These are phyloP conservation scores for Zychaea mexicana DNA, from an alignment of 371 early-diverging fungal genomes.

Conservation along the genomic window DNA sequence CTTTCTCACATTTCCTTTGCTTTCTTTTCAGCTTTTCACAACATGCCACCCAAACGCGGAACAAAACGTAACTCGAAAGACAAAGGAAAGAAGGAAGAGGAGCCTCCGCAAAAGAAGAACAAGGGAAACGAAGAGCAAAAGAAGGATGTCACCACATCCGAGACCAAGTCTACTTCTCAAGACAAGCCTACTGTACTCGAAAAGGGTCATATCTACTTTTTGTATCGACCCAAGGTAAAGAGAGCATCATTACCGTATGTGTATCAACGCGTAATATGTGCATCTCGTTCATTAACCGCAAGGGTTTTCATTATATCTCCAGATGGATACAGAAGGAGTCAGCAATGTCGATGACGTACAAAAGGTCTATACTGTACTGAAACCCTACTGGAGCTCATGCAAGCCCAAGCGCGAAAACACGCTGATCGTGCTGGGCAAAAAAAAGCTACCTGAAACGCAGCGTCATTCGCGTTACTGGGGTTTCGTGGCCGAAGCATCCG, in stretches of 20 bases:
- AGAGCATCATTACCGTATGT: too few relatives aligned
- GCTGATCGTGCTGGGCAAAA: slow-evolving; percentile 35
- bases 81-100: slow-evolving; percentile 11
- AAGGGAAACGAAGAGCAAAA: neutral
- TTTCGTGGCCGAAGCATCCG: slow-evolving; percentile 34
- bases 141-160: too few relatives aligned
- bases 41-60: neutral
- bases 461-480: slow-evolving; percentile 39
- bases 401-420: slow-evolving; percentile 22
- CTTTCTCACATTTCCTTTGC: neutral
- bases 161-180: too few relatives aligned
- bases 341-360: slow-evolving; percentile 35
- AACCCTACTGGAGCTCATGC: slow-evolving; percentile 31
- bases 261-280: too few relatives aligned
- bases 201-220: slow-evolving; percentile 46
- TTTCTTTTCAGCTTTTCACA: neutral
- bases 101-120: slow-evolving; percentile 7
- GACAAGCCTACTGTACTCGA: slow-evolving; percentile 19
- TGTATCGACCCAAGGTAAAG: slow-evolving; percentile 49
- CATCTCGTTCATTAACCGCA: too few relatives aligned
- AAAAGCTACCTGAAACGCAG: slow-evolving; percentile 22
- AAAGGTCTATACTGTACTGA: slow-evolving; percentile 38
- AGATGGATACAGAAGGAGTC: slow-evolving; percentile 27
- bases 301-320: neutral
- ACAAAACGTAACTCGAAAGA: neutral